A percentile compares a stretch with the other conserved stretches of the same genome.
phyloP scores from a whole-genome alignment of 768 basidiomycete genomes.

The Mycena floridula region DNA sequence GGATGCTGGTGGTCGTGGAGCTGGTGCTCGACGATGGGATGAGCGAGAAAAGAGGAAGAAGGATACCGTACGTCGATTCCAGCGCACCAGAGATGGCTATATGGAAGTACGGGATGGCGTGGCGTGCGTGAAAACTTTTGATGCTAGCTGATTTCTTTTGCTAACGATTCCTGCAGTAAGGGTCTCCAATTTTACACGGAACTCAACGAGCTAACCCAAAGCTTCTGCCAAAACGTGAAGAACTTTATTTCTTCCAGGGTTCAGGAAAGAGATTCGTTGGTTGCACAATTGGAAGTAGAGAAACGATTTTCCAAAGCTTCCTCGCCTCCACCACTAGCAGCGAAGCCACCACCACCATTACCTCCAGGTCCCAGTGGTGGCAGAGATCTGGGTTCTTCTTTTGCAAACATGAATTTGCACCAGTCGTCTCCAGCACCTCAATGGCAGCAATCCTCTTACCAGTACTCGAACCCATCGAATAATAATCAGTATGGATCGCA shows the following conservation, averaged over 20 bases:
- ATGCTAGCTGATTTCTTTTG: constrained; percentile 1
- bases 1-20: constrained; percentile 68
- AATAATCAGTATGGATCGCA: constrained; percentile 10
- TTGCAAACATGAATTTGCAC: constrained; percentile 52
- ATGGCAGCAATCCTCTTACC: constrained; percentile 12
- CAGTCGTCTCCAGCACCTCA: constrained; percentile 22
- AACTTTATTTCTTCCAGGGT: constrained; percentile 59
- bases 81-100: constrained; percentile 75
- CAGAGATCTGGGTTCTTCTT: constrained; percentile 42
- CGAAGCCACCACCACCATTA: constrained; percentile 44
- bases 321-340: constrained; percentile 38
- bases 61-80: constrained; percentile 67
- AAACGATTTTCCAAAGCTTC: constrained; percentile 46
- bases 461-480: constrained; percentile 7
- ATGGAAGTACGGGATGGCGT: constrained; percentile 83
- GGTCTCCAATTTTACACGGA: constrained; percentile 88
- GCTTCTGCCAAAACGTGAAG: constrained; percentile 52
- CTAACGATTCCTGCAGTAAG: constrained; percentile 45
- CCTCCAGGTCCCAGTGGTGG: constrained; percentile 34
- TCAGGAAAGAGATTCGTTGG: constrained; percentile 64
- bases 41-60: constrained; percentile 76
- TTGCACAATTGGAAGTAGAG: constrained; percentile 66
- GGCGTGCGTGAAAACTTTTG: constrained; percentile 65
- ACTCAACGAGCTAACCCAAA: constrained; percentile 54
- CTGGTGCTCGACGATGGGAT: constrained; percentile 75